Base-by-base conservation (phyloP, 169 alveolate genomes). In the Perkinsus olseni region DNA sequence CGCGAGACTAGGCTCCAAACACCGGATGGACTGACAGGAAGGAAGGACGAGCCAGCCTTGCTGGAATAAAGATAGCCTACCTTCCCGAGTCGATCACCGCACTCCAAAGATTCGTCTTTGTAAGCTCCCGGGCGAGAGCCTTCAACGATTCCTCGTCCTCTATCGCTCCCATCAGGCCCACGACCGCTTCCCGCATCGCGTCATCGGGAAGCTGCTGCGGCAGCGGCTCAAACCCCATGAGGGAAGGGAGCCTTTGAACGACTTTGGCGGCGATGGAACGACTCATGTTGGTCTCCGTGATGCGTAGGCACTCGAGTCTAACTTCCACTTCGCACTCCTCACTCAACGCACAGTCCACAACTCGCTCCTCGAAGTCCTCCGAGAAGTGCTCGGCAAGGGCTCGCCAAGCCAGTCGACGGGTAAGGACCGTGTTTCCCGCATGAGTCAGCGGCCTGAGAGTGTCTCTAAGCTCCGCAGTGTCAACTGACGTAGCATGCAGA, bases 81-180 rank as follows among this genome's bases (percentile, higher is more conserved):
- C 82, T 62, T 62, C 82, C 82, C 28, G 82, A 62, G 82, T 62
- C 82, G 82, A 62, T 62, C 37, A 62, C 82, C 82, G 82, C 82
- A 62, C 82, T 62, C 82, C 82, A 62, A 62, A 62, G 82, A 62
- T 62, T 62, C 82, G 1, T 62, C 82, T 62, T 62, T 4, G 82
- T 62, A 8, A 62, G 31, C 28, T 62, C 82, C 17, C 36, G 36
- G 17, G 82, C 82, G 1, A 62, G 17, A 28, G 8, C 17, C 82
- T 62, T 13, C 82, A 62, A 62, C 1, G 82, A 62, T 62, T 62
- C 82, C 82, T 24, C 82, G 17, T 62, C 82, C 82, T 62, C 82
- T 62, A 62, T 62, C 82, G 82, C 82, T 0, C 82, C 82, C 82
- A 62, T 62, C 37, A 62, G 31, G 13, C 31, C 82, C 37, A 62